Evolutionary conservation across 495 filamentous ascomycete genomes (phyloP), one percentile per base, ranked within the genome.

Genomic region (Thozetella sp.): DNA sequence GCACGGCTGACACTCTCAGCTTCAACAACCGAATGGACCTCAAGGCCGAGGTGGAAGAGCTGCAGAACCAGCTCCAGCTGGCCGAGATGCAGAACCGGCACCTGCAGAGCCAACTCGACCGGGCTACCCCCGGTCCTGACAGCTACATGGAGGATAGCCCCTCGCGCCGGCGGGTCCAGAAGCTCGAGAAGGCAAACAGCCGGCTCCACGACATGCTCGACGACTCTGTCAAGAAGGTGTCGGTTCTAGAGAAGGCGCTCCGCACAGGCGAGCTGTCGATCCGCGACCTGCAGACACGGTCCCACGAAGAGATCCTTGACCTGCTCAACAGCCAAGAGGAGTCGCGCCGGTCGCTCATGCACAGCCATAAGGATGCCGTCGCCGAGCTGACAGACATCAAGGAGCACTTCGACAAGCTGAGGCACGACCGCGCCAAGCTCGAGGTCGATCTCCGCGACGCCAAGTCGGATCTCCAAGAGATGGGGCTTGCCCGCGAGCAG

Each of bases 61-160:
- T 97, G 50, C 95, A 97, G 67, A 98, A 96, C 70, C 93, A 96
- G 71, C 84, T 99, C 50, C 94, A 99, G 66, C 85, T 98, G 76
- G 89, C 90, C 9, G 90, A 98, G 73, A 97, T 99, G 92, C 91
- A 94, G 63, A 97, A 97, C 75, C 88, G 91, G 34, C 94, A 99
- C 69, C 85, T 99, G 17, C 91, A 97, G 67, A 93, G 86, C 69
- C 93, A 97, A 67, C 77, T 97, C 57, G 88, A 91, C 48, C 85
- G 89, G 24, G 75, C 67, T 1, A 74, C 77, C 1, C 83, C 82
- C 0, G 84, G 86, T 1, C 67, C 73, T 2, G 86, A 86, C 45
- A 80, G 86, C 25, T 81, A 79, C 37, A 76, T 87, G 51, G 91
- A 97, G 54, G 90, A 97, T n/a, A 94, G 88, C 63, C 92, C 92